These are phyloP conservation scores for Imleria badia DNA, from an alignment of 768 basidiomycete species.

Conservation along the genomic window DNA sequence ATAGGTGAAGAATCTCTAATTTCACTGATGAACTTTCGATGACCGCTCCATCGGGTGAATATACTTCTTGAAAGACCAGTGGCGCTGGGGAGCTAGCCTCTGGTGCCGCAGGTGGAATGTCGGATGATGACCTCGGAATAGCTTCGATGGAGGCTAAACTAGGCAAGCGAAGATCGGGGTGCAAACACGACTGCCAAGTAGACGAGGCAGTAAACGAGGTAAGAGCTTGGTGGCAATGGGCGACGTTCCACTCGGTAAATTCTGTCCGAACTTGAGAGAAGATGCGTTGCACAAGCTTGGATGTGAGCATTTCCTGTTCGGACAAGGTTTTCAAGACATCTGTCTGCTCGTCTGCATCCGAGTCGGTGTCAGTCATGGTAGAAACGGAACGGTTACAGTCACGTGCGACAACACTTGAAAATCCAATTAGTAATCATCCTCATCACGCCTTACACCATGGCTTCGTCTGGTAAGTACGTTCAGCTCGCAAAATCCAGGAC, in stretches of 20 bases:
- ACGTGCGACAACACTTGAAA: conserved; percentile 1
- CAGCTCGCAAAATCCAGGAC: neutral
- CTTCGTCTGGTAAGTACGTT: conserved; percentile 29
- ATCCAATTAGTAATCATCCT: neutral
- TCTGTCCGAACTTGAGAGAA: conserved; percentile 26
- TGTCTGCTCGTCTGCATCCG: conserved; percentile 9
- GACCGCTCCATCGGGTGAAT: conserved; percentile 16
- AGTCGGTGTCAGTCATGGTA: conserved; percentile 1
- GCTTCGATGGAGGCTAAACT: neutral
- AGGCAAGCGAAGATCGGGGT: conserved; percentile 12
- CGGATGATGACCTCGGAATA: neutral
- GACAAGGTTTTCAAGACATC: conserved; percentile 7
- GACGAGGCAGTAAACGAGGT: conserved; percentile 16
- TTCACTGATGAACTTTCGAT: conserved; percentile 7
- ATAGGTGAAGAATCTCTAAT: conserved; percentile 15
- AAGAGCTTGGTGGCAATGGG: conserved; percentile 13
- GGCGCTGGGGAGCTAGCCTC: neutral
- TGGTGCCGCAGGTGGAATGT: neutral
- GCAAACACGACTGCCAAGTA: conserved; percentile 13
- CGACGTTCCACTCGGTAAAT: conserved; percentile 20
- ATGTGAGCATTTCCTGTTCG: neutral
- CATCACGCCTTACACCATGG: conserved; percentile 12
- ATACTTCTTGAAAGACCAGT: conserved; percentile 11
- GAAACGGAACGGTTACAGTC: neutral
- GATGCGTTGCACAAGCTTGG: conserved; percentile 15